Evolutionary conservation across 495 filamentous ascomycete species (phyloP), one percentile per base, ranked within the genome.

Genomic region (Lepraria neglecta): DNA sequence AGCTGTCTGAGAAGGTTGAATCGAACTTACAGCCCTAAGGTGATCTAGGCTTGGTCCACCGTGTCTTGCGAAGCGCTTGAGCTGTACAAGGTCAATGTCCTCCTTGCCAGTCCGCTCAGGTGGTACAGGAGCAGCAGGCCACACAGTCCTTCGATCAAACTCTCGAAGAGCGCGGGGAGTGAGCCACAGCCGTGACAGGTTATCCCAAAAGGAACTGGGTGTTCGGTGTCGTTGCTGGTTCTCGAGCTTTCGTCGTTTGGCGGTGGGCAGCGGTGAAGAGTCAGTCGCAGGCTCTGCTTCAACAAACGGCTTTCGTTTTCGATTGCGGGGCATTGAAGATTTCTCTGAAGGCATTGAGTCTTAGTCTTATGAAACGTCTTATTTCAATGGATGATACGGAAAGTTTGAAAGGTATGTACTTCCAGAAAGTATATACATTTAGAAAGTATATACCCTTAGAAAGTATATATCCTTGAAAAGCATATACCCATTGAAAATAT

Each of bases 51-150:
- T 61, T 53, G 59, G 66, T 54, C 65, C 65, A 44, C 66, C 70
- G 57, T 67, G 45, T 64, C 68, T 69, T 54, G 60, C 64, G 61
- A 70, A 70, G 45, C 64, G 63, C 45, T 67, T 63, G 27, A 70
- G 64, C 27, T 61, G 19, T 56, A 33, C 28, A 62, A 56, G 45
- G 35, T 68, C 24, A 38, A 62, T 62, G 45, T 65, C 45, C 47
- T 63, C 40, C 28, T 62, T 59, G 28, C 27, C 56, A 55, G 46
- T 67, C 43, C 33, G 58, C 6, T 59, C 2, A 65, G 48, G 48
- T 14, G 57, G 65, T 21, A 58, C 7, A 35, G 62, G 58, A 38
- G 21, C 10, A 61, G 46, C 33, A 56, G 58, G 62, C 42, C 42
- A 58, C 15, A 6, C 15, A 4, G 55, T 58, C 19, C 55, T 46